Conservation (phyloP, 345 rosid genomes). For the Brassica cretica region DNA sequence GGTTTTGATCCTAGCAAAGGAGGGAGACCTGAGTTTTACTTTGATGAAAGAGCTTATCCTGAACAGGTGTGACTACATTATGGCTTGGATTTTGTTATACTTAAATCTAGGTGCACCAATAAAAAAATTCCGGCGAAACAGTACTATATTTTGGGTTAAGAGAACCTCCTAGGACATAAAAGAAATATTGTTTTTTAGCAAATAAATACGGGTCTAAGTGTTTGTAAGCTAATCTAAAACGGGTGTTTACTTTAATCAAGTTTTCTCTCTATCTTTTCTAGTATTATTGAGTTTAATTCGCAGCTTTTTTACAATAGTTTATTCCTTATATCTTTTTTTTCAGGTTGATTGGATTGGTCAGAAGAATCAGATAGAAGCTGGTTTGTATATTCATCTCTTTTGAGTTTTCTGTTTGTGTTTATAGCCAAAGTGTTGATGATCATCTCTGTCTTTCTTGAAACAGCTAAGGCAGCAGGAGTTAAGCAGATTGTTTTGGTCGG, state of each 20-base stretch:
- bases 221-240: too few relatives aligned
- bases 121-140: too few relatives aligned
- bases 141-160: too few relatives aligned
- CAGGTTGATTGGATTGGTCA: neutral
- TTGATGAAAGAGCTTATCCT: constrained; percentile 88
- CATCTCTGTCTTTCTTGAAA: neutral
- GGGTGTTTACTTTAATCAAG: too few relatives aligned
- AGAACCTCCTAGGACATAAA: too few relatives aligned
- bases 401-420: neutral
- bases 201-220: too few relatives aligned
- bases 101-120: too few relatives aligned
- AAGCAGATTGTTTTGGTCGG: neutral
- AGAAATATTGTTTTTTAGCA: too few relatives aligned
- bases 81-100: too few relatives aligned
- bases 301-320: too few relatives aligned
- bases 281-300: too few relatives aligned
- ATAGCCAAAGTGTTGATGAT: neutral
- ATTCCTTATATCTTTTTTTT: neutral
- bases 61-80: constrained; percentile 71
- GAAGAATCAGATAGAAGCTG: neutral
- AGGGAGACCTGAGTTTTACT: constrained; percentile 88
- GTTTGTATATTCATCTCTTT: neutral
- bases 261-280: too few relatives aligned
- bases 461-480: neutral
- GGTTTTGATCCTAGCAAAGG: constrained; percentile 84